Percentiles rank a stretch among this genome's conserved stretches.
These are phyloP conservation scores for Firmiana major DNA, from an alignment of 345 rosid species.

Conservation along the genomic window DNA sequence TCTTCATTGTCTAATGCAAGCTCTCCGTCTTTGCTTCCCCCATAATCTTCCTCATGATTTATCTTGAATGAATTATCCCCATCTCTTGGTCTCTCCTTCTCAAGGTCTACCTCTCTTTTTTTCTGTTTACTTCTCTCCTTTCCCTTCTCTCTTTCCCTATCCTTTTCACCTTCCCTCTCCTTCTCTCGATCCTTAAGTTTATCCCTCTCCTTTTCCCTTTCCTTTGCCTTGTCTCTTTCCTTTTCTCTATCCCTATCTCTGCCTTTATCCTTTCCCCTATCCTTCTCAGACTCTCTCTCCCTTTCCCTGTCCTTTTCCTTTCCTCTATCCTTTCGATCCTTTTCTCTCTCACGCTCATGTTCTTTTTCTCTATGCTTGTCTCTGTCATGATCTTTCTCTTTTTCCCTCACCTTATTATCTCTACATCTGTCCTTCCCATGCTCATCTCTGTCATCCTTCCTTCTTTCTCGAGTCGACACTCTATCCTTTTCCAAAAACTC, in stretches of 20 bases:
- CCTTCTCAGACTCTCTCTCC: conserved; percentile 41
- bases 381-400: conserved; percentile 35
- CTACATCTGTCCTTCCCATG: conserved; percentile 31
- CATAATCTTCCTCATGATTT: conserved; percentile 31
- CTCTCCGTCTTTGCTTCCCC: conserved; percentile 27
- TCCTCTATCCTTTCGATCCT: conserved; percentile 33
- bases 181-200: conserved; percentile 39
- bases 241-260: conserved; percentile 43
- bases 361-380: conserved; percentile 46
- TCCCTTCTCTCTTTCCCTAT: conserved; percentile 37
- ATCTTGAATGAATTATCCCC: conserved; percentile 34
- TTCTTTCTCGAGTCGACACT: conserved; percentile 25
- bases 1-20: conserved; percentile 34
- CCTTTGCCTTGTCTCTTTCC: conserved; percentile 44
- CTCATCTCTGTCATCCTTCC: conserved; percentile 35
- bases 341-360: conserved; percentile 35
- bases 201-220: conserved; percentile 45
- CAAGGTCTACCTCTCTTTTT: conserved; percentile 33
- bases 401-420: conserved; percentile 27
- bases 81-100: conserved; percentile 37
- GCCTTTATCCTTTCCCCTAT: conserved; percentile 47
- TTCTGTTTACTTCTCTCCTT: conserved; percentile 28
- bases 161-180: conserved; percentile 47
- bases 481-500: conserved; percentile 19
- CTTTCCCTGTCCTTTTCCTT: conserved; percentile 38